Conservation (phyloP, 176 grass and related monocot species). For the Secale cereale region DNA sequence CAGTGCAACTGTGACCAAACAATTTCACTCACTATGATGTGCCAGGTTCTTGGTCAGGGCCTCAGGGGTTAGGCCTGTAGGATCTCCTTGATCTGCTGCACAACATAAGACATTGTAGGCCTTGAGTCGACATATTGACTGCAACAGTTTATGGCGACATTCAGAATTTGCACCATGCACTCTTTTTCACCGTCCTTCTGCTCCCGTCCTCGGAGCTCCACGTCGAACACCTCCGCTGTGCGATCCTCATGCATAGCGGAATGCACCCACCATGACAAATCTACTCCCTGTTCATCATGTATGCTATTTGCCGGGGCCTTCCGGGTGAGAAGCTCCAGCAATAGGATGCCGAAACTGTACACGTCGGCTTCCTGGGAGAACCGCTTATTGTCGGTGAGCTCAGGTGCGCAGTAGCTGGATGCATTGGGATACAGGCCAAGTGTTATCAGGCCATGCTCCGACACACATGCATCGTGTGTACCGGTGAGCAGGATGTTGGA, state of each 20-base stretch:
- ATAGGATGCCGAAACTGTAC: background rate
- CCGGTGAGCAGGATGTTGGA: conserved; percentile 22
- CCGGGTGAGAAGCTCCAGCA: background rate
- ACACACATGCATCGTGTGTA: conserved; percentile 10
- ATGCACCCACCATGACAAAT: background rate
- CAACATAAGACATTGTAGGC: background rate
- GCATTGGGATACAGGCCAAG: background rate
- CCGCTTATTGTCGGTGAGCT: background rate
- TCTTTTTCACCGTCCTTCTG: background rate
- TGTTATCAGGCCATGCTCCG: background rate
- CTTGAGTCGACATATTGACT: background rate
- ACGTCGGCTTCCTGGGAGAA: background rate
- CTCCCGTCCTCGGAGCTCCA: background rate
- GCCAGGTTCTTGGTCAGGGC: too few species aligned
- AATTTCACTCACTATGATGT: background rate
- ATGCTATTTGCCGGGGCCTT: background rate
- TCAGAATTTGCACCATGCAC: background rate
- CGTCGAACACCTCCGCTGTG: background rate
- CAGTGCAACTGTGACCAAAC: background rate
- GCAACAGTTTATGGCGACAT: background rate
- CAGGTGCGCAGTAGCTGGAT: background rate
- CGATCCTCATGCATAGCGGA: background rate
- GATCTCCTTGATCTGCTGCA: background rate
- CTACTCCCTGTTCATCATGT: background rate
- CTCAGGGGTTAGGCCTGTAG: too few species aligned